Base-by-base conservation (phyloP, 169 alveolate genomes). In the Plasmodium gonderi region DNA sequence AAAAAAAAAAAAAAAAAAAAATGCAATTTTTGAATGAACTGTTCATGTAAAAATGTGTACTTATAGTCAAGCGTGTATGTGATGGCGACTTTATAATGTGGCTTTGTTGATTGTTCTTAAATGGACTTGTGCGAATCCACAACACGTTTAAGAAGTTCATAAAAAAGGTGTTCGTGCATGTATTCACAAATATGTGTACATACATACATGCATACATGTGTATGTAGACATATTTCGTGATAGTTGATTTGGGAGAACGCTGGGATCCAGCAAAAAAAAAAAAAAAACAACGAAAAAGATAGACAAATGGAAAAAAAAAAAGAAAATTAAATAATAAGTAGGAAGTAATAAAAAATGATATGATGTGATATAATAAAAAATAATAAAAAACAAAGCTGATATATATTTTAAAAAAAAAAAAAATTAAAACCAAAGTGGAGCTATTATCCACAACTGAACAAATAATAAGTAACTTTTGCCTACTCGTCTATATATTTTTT, bases 401-500 rank as follows among this genome's bases (percentile, higher is more conserved):
- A n/a, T n/a, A 68, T 68, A 12, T 68, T 26, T 68, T 68, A 74
- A 74, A 9, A 23, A 23, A 40, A 60, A 60, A 67, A 79, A 79
- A 38, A 29, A 60, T 11, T 33, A 36, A n/a, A n/a, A 33, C 12
- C 9, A 36, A 78, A 78, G 8, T n/a, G 67, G 36, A 44, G 67
- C 12, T 80, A 64, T 14, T 2, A 42, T 65, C 36, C 20, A 17
- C 29, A 23, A 29, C 51, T 81, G 29, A 31, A 36, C 47, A 2
- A 14, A 17, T 40, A 68, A 2, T 40, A 68, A 2, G 40, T 31
- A 36, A n/a, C 29, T 81, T 7, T 54, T 36, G 33, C 65, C 77
- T 83, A 83, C 31, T 45, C 82, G 76, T 83, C 92, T 60, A 83
- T 51, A 29, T 83, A 69, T 44, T 69, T 83, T 74, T 74, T 83